phyloP scores from a whole-genome alignment of 176 grass and related monocot genomes.

The Avena atlantica region DNA sequence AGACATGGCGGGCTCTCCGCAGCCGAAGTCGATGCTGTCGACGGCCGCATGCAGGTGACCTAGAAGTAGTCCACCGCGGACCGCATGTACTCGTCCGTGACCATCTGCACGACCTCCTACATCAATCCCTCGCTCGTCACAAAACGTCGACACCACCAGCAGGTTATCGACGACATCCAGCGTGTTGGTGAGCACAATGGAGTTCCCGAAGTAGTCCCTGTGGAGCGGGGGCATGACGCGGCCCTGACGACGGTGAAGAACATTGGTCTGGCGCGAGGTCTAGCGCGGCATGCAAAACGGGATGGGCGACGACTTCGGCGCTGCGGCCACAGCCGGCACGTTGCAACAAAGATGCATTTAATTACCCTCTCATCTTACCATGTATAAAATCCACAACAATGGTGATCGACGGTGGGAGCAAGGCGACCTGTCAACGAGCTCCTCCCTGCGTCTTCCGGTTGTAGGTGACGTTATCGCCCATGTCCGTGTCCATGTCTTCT shows the following conservation, averaged over 20 bases:
- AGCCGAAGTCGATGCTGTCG: slow-evolving; percentile 84
- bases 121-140: slow-evolving; percentile 42
- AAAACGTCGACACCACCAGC: slow-evolving; percentile 40
- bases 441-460: too few species aligned
- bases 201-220: slow-evolving; percentile 76
- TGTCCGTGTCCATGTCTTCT: too few species aligned
- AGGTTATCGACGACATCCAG: slow-evolving; percentile 64
- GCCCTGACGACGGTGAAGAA: slow-evolving; percentile 85
- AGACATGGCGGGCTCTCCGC: slow-evolving; percentile 69
- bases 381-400: too few species aligned
- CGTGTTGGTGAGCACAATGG: slow-evolving; percentile 74
- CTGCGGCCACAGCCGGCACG: too few species aligned
- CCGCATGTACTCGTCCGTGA: slow-evolving; percentile 86
- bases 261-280: slow-evolving; percentile 70
- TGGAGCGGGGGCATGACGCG: slow-evolving; percentile 70
- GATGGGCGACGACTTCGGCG: too few species aligned
- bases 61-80: slow-evolving; percentile 94
- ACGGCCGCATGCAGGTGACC: slow-evolving; percentile 69
- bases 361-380: too few species aligned
- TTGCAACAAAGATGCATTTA: too few species aligned
- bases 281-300: slow-evolving; percentile 31
- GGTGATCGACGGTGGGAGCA: too few species aligned
- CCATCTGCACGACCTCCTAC: slow-evolving; percentile 65
- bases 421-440: too few species aligned
- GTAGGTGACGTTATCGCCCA: too few species aligned